phyloP scores from a whole-genome alignment of 1,284 basidiomycete species.

The Leccinum fuscescens region DNA sequence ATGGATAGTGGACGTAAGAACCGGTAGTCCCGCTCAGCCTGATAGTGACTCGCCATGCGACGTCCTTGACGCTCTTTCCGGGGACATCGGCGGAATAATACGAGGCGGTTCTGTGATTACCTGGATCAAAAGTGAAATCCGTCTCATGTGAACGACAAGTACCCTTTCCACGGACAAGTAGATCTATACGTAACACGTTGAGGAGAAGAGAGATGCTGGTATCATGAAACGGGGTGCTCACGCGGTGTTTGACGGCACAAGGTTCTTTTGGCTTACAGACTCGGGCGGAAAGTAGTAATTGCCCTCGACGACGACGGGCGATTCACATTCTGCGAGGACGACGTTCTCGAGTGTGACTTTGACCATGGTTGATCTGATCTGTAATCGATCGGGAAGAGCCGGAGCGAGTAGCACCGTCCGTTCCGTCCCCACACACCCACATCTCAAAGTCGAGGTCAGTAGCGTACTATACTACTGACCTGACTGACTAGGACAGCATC shows the following conservation, averaged over 20 bases:
- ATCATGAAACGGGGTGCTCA: slow-evolving; percentile 29
- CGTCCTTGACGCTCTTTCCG: slow-evolving; percentile 49
- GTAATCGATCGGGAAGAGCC: slow-evolving; percentile 16
- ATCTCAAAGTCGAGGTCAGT: not conserved
- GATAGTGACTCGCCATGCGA: slow-evolving; percentile 53
- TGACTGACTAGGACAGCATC: not conserved
- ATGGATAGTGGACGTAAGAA: not conserved
- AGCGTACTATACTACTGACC: not conserved
- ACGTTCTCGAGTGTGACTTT: slow-evolving; percentile 50
- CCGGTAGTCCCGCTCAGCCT: not conserved
- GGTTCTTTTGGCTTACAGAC: slow-evolving; percentile 42
- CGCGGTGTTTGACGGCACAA: slow-evolving; percentile 48
- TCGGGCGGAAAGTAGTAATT: slow-evolving; percentile 69
- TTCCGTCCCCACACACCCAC: no score
- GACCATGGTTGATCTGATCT: slow-evolving; percentile 36
- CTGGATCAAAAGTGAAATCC: slow-evolving; percentile 3
- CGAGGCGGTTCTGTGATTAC: slow-evolving; percentile 47
- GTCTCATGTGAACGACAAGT: slow-evolving; percentile 9
- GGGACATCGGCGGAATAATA: slow-evolving; percentile 57
- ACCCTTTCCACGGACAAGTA: slow-evolving; percentile 69
- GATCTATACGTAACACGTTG: slow-evolving; percentile 38
- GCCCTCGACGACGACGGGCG: slow-evolving; percentile 55
- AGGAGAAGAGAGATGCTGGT: not conserved
- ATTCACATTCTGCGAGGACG: slow-evolving; percentile 54
- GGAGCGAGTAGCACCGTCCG: slow-evolving; percentile 1